Evolutionary conservation across 768 basidiomycete species (phyloP).

Genomic region (Boletus coccyginus): DNA sequence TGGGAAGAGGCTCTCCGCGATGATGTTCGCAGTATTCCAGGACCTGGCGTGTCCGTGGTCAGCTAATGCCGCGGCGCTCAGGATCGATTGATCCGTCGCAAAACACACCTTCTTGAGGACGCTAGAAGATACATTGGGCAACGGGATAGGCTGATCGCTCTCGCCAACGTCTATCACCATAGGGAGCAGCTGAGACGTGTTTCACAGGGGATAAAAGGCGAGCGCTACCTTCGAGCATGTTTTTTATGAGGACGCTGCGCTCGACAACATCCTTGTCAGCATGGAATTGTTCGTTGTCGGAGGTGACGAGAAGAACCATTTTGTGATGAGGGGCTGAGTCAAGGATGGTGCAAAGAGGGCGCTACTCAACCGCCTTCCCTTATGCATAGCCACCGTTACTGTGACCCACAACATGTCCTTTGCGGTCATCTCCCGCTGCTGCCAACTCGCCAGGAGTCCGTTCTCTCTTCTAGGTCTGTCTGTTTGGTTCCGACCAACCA

Average conservation of each 20-base stretch:
- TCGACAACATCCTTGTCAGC: conserved; percentile 95
- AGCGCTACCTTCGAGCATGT: conserved; percentile 92
- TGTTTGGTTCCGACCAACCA: background rate
- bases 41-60: conserved; percentile 52
- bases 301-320: conserved; percentile 89
- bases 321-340: conserved; percentile 19
- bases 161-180: conserved; percentile 79
- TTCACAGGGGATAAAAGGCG: background rate
- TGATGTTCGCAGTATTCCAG: conserved; percentile 99
- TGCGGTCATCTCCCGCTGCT: conserved; percentile 42
- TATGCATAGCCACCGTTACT: conserved; percentile 17
- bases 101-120: conserved; percentile 83
- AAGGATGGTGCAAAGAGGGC: background rate
- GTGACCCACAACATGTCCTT: conserved; percentile 10
- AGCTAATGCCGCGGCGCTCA: background rate
- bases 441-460: conserved; percentile 39
- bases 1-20: conserved; percentile 92
- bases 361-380: background rate
- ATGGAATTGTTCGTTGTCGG: conserved; percentile 92
- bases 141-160: conserved; percentile 89
- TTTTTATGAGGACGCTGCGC: conserved; percentile 95
- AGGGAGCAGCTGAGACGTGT: background rate
- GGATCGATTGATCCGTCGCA: background rate
- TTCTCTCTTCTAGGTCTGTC: conserved; percentile 45
- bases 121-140: conserved; percentile 91